Conservation (phyloP, 495 filamentous ascomycete genomes). For the Mytilinidion resinicola region DNA sequence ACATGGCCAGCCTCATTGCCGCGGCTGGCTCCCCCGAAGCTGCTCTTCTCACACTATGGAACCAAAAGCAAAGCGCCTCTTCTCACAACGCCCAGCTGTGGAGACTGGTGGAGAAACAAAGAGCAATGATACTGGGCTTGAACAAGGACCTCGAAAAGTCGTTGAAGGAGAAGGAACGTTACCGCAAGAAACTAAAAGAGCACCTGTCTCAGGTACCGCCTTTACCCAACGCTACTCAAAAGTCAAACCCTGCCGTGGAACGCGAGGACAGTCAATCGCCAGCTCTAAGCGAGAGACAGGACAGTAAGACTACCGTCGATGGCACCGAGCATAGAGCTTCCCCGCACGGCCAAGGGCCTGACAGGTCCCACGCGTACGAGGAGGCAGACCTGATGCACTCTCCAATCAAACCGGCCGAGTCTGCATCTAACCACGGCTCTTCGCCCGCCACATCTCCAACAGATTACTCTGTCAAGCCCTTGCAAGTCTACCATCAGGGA, state of each 20-base stretch:
- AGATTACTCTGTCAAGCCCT: conserved; percentile 22
- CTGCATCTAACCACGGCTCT: conserved; percentile 13
- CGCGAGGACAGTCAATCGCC: conserved; percentile 29
- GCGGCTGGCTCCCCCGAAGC: conserved; percentile 86
- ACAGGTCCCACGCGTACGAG: conserved; percentile 8
- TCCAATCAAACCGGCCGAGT: conserved; percentile 20
- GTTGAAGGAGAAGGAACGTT: conserved; percentile 90
- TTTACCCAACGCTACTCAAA: conserved; percentile 37
- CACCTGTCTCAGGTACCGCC: conserved; percentile 48
- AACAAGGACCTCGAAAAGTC: conserved; percentile 92
- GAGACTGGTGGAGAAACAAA: conserved; percentile 93
- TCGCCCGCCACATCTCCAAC: conserved; percentile 20
- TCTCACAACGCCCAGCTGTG: conserved; percentile 91
- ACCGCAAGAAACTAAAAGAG: conserved; percentile 85
- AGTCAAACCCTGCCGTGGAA: conserved; percentile 23
- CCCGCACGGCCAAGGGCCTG: conserved; percentile 17
- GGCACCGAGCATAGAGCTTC: conserved; percentile 20
- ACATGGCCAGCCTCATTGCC: conserved; percentile 39
- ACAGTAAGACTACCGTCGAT: conserved; percentile 6
- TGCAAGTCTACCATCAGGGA: conserved; percentile 6
- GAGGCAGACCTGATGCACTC: conserved; percentile 17
- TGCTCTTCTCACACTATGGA: conserved; percentile 78
- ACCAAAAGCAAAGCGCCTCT: conserved; percentile 80
- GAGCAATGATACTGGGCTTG: conserved; percentile 83
- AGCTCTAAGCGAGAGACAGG: conserved; percentile 23